Conservation (phyloP, 352 stramenopile genomes). For the Phytophthora citricola region DNA sequence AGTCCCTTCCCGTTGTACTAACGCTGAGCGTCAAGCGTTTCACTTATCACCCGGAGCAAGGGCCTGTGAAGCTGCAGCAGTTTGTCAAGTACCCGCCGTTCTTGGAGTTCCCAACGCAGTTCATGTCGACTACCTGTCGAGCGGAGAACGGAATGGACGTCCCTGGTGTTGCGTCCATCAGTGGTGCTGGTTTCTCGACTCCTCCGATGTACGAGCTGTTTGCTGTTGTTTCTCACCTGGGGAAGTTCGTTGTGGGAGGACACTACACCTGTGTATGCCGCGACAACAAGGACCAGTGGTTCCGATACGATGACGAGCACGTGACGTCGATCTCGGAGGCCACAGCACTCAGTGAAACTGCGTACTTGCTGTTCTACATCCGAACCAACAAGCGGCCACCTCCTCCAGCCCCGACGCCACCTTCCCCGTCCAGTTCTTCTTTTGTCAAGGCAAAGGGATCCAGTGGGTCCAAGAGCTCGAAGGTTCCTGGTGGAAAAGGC, state of each 20-base stretch:
- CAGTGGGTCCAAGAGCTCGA: constrained; percentile 23
- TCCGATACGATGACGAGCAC: constrained; percentile 85
- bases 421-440: constrained; percentile 20
- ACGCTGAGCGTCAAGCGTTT: constrained; percentile 89
- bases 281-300: constrained; percentile 91
- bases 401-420: constrained; percentile 8
- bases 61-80: constrained; percentile 83
- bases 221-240: constrained; percentile 83
- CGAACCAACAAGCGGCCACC: constrained; percentile 54
- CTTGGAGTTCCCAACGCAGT: constrained; percentile 73
- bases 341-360: constrained; percentile 72
- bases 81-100: constrained; percentile 84
- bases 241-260: constrained; percentile 80
- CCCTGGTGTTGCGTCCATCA: constrained; percentile 15
- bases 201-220: constrained; percentile 83
- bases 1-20: constrained; percentile 78
- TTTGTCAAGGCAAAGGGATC: constrained; percentile 30
- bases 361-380: constrained; percentile 86
- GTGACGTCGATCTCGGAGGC: constrained; percentile 79
- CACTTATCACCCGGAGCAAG: constrained; percentile 81
- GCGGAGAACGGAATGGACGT: constrained; percentile 53
- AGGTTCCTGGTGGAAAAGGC: constrained; percentile 24
- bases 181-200: constrained; percentile 38
- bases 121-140: constrained; percentile 70
- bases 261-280: constrained; percentile 88